A percentile compares a stretch with the other conserved stretches of the same genome.
These are phyloP conservation scores for Sporisorium iseilematis-ciliati DNA, from an alignment of 1,284 basidiomycete genomes.

Conservation along the genomic window DNA sequence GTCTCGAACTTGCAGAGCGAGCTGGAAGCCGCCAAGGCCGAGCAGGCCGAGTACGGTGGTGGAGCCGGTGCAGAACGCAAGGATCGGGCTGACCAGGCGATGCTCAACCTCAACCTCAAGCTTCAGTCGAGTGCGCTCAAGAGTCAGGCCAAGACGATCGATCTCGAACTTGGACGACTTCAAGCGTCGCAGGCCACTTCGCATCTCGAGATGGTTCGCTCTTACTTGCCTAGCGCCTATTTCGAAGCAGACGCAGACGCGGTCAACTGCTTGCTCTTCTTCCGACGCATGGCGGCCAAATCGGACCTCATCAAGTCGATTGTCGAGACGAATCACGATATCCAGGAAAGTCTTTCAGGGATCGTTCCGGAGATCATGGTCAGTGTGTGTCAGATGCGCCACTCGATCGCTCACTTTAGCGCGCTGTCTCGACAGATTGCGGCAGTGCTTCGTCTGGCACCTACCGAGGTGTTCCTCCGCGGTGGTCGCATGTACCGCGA, in stretches of 20 bases:
- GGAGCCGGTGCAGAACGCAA: conserved; percentile 45
- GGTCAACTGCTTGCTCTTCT: conserved; percentile 62
- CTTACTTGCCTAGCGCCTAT: conserved; percentile 62
- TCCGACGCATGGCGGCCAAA: conserved; percentile 65
- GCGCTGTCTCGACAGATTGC: conserved; percentile 64
- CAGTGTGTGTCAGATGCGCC: conserved; percentile 63
- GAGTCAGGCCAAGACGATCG: conserved; percentile 66
- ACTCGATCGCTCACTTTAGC: conserved; percentile 63
- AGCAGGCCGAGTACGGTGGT: conserved; percentile 45
- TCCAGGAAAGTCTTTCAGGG: conserved; percentile 53
- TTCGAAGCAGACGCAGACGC: conserved; percentile 63
- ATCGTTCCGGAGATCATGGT: conserved; percentile 61
- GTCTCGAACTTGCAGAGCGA: conserved; percentile 63
- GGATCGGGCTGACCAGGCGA: conserved; percentile 56
- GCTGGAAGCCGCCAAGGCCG: conserved; percentile 57
- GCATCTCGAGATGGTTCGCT: conserved; percentile 61
- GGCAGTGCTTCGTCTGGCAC: conserved; percentile 60
- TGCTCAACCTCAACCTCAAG: conserved; percentile 66
- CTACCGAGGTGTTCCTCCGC: conserved; percentile 58
- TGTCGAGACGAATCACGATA: conserved; percentile 62
- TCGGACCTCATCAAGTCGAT: conserved; percentile 63
- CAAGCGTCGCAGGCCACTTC: conserved; percentile 53
- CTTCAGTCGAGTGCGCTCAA: conserved; percentile 65
- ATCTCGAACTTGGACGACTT: conserved; percentile 61
- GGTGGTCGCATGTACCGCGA: conserved; percentile 86